Conservation (phyloP, 2,329 filamentous ascomycete species). For the Trichophyton simii region DNA sequence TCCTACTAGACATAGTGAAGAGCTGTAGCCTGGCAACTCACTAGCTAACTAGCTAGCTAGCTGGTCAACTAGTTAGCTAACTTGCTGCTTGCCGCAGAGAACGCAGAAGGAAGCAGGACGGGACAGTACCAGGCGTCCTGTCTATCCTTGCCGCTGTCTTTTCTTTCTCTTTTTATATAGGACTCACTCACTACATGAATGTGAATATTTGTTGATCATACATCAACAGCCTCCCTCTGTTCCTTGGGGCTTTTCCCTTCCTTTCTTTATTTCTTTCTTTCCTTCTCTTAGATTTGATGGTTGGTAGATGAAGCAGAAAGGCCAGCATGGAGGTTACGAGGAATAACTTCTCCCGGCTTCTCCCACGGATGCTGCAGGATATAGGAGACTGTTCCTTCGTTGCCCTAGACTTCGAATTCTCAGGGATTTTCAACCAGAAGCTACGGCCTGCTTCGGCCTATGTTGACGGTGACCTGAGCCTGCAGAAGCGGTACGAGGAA, state of each 20-base stretch:
- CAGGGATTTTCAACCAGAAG: conserved; percentile 44
- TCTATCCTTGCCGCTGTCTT: neutral
- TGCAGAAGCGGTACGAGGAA: conserved; percentile 51
- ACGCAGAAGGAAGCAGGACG: neutral
- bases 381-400: conserved; percentile 50
- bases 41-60: neutral
- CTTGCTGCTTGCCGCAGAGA: neutral
- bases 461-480: conserved; percentile 34
- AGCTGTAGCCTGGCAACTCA: neutral
- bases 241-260: neutral
- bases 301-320: neutral
- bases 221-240: neutral
- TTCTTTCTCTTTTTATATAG: neutral
- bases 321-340: conserved; percentile 45
- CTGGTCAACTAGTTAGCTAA: neutral
- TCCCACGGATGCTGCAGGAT: conserved; percentile 45
- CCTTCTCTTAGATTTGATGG: neutral
- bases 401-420: conserved; percentile 54
- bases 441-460: conserved; percentile 16
- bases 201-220: neutral
- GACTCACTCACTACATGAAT: neutral
- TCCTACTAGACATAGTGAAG: neutral
- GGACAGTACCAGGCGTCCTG: neutral
- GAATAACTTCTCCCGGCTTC: conserved; percentile 36
- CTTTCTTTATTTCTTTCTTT: neutral